Evolutionary conservation across 176 grass and related monocot species (phyloP), one percentile per base, ranked within the genome.

Genomic region (Paspalum notatum): DNA sequence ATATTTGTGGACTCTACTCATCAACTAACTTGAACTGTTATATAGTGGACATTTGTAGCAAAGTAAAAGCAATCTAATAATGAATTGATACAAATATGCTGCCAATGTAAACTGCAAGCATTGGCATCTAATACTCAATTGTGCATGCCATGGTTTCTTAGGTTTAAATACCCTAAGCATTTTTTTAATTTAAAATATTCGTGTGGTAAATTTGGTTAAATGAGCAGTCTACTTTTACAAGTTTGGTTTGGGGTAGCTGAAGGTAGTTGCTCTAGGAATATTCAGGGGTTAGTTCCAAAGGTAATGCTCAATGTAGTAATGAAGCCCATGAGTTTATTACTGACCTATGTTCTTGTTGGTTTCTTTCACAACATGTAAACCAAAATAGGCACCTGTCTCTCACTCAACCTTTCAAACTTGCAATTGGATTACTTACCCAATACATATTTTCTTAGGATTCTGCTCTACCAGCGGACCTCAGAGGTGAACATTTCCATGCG

Each of bases 401-500:
- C 43, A n/a, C 4, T 49, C 14, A 16, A 68, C 39, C 39, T 73
- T 47, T 67, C 41, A 9, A 74, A 62, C 69, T 17, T 50, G 21
- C 43, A 84, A 66, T 56, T 60, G 51, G 20, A 62, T 78, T 88
- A 55, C 78, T 46, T 57, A 80, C 45, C 9, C 20, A 0, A 7
- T 47, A 27, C 52, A 55, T 41, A 57, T 85, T 84, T 74, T 85
- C 71, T 80, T 81, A 99, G 96, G 89, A 99, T 95, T 75, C 78
- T 5, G 84, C 58, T 25, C 79, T 99, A 80, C 88, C 91, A 79
- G 39, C 90, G 21, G 90, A 93, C 77, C 86, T 95, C 70, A 91
- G 86, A 86, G 96, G 96, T 78, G 53, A 93, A 84, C 69, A 93
- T 75, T 99, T 95, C 58, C 88, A 91, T 90, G 90, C 93, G 42